Evolutionary conservation across 1,284 basidiomycete genomes (phyloP).

Genomic region (Lignosus rhinocerotis): DNA sequence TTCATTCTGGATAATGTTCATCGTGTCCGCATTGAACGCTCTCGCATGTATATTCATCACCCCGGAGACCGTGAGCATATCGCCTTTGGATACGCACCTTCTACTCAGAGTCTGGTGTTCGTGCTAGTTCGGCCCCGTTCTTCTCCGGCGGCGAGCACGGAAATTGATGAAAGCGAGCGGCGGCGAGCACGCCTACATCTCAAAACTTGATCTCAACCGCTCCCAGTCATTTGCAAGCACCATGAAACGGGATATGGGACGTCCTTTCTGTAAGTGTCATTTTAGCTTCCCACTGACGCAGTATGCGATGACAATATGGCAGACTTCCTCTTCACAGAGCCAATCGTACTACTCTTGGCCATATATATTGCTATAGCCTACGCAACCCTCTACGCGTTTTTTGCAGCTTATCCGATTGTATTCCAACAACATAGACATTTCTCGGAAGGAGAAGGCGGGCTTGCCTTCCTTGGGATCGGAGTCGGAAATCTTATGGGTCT

Average conservation of each 20-base stretch:
- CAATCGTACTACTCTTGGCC: slow-evolving; percentile 66
- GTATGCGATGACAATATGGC: background rate
- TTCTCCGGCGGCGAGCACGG: slow-evolving; percentile 58
- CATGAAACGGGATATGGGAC: slow-evolving; percentile 48
- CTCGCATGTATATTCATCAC: slow-evolving; percentile 46
- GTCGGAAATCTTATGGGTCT: slow-evolving; percentile 58
- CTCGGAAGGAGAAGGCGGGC: slow-evolving; percentile 57
- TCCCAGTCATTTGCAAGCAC: slow-evolving; percentile 44
- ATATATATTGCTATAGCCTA: slow-evolving; percentile 73
- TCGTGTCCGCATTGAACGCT: slow-evolving; percentile 52
- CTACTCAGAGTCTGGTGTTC: background rate
- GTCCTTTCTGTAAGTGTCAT: slow-evolving; percentile 55
- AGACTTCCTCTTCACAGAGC: slow-evolving; percentile 69
- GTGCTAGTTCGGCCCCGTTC: slow-evolving; percentile 62
- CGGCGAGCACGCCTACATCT: slow-evolving; percentile 47
- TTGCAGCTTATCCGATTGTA: slow-evolving; percentile 63
- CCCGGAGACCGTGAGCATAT: slow-evolving; percentile 49
- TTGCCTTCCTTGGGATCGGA: slow-evolving; percentile 68
- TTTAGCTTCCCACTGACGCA: background rate
- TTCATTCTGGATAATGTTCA: slow-evolving; percentile 73
- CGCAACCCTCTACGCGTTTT: slow-evolving; percentile 57
- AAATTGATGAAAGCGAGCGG: slow-evolving; percentile 48
- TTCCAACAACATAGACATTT: slow-evolving; percentile 63
- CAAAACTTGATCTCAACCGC: slow-evolving; percentile 53
- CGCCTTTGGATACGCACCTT: background rate